Conservation (phyloP, 2,329 filamentous ascomycete species). For the Trichoderma lentiforme region DNA sequence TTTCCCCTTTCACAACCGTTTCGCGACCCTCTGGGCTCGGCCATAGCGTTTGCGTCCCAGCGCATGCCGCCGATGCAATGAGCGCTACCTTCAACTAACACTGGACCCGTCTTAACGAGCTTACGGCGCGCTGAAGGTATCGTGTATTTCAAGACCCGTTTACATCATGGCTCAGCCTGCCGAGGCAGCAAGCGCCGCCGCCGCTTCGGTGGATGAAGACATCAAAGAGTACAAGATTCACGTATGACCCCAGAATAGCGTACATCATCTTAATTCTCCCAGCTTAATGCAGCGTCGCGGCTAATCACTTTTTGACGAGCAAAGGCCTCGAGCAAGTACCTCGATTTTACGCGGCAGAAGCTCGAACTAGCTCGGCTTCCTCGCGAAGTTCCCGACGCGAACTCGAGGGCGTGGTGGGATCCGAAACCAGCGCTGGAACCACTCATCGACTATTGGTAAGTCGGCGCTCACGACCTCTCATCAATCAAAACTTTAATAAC, state of each 20-base stretch:
- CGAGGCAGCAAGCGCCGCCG: constrained; percentile 25
- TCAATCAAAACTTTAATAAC: background rate
- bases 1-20: background rate
- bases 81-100: background rate
- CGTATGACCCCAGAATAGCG: constrained; percentile 37
- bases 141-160: background rate
- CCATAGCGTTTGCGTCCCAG: background rate
- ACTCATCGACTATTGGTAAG: constrained; percentile 62
- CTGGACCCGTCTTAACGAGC: background rate
- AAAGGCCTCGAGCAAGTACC: constrained; percentile 64
- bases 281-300: background rate
- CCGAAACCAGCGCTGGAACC: constrained; percentile 61
- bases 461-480: background rate
- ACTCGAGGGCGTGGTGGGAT: constrained; percentile 53
- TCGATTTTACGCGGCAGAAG: constrained; percentile 65
- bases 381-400: constrained; percentile 50
- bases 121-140: background rate
- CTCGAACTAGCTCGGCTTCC: constrained; percentile 64
- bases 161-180: constrained; percentile 20
- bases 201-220: constrained; percentile 36
- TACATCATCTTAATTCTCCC: constrained; percentile 27
- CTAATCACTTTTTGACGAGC: background rate
- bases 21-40: background rate
- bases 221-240: constrained; percentile 56
- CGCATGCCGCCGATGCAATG: background rate